Conservation (phyloP, 306 rosid species). For the Mucuna pruriens region DNA sequence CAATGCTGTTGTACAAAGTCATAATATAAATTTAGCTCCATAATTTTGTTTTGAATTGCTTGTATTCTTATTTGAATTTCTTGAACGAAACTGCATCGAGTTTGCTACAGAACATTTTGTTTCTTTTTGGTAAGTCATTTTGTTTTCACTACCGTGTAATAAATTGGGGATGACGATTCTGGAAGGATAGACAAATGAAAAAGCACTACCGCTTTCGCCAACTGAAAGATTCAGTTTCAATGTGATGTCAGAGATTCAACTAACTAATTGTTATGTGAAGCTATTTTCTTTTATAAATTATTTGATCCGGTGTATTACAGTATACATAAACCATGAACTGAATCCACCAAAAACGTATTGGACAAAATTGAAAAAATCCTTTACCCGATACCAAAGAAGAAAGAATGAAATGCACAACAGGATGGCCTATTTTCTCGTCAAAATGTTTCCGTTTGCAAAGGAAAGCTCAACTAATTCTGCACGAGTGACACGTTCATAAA, state of each 20-base stretch:
- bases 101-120: not conserved
- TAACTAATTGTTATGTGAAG: not conserved
- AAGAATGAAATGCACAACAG: not conserved
- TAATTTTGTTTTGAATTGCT: slow-evolving; percentile 22
- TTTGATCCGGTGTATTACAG: not conserved
- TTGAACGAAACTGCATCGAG: not conserved
- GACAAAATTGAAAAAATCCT: not conserved
- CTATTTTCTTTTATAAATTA: not conserved
- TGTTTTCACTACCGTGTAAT: not conserved
- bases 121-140: not conserved
- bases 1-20: slow-evolving; percentile 36
- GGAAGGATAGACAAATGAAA: not conserved
- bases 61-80: slow-evolving; percentile 4
- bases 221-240: not conserved
- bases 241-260: not conserved
- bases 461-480: not conserved
- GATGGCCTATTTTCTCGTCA: not conserved
- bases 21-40: slow-evolving; percentile 20
- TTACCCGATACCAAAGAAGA: not conserved
- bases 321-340: not conserved
- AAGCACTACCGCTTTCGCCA: not conserved
- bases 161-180: not conserved
- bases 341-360: not conserved
- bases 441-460: not conserved
- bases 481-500: not conserved